Evolutionary conservation across 139 green algal genomes (phyloP).

Genomic region (Yamagishiella unicocca): DNA sequence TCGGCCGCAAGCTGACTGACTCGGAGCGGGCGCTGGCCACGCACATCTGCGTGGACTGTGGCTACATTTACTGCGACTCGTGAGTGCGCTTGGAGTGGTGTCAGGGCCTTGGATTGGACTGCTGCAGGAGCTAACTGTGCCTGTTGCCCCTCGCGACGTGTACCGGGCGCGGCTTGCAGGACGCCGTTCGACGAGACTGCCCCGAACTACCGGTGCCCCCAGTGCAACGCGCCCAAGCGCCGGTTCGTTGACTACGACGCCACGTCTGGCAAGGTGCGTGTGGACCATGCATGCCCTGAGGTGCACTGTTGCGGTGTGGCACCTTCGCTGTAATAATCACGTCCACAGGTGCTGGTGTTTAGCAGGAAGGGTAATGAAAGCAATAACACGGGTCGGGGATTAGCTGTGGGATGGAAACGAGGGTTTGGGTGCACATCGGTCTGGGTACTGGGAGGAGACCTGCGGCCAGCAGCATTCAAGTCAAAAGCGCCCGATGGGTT

Average conservation of each 20-base stretch:
- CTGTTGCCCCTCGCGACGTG: neutral
- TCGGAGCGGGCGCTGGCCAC: constrained; percentile 89
- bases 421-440: no score
- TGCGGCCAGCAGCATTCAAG: no score
- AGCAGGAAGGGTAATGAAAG: no score
- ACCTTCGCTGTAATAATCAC: no score
- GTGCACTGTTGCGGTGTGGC: no score
- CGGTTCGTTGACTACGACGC: constrained; percentile 94
- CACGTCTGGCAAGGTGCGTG: constrained; percentile 79
- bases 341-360: no score
- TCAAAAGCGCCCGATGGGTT: no score
- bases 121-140: neutral
- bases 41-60: constrained; percentile 98
- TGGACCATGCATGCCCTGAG: no score
- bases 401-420: no score
- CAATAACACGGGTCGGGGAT: no score
- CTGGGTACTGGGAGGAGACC: no score
- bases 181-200: constrained; percentile 51
- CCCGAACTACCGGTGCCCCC: constrained; percentile 61
- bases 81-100: constrained; percentile 31
- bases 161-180: neutral
- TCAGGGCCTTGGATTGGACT: no score
- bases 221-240: constrained; percentile 93
- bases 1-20: constrained; percentile 92
- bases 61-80: constrained; percentile 88